phyloP scores from a whole-genome alignment of 2,329 filamentous ascomycete species.

The Aspergillus uvarum region DNA sequence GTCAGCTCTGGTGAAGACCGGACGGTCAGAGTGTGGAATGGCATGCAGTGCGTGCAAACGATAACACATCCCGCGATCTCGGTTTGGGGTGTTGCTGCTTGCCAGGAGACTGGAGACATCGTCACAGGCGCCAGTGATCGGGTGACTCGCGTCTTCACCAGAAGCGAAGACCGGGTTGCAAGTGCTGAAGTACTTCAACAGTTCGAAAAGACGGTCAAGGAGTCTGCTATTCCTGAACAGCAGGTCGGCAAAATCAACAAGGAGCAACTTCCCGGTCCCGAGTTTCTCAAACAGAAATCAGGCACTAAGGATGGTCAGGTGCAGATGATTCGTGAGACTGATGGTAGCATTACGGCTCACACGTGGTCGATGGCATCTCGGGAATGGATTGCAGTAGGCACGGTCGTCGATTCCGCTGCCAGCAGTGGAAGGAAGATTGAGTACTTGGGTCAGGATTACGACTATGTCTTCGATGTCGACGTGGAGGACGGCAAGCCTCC shows the following conservation, averaged over 20 bases:
- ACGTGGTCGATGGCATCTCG: conserved; percentile 74
- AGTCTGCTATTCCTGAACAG: conserved; percentile 83
- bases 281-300: conserved; percentile 76
- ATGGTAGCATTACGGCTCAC: conserved; percentile 82
- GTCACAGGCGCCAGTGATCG: conserved; percentile 91
- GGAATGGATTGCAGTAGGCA: conserved; percentile 87
- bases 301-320: conserved; percentile 97
- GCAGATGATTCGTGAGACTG: conserved; percentile 80
- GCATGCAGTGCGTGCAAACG: conserved; percentile 80
- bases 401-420: conserved; percentile 83
- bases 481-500: conserved; percentile 93
- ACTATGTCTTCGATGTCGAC: conserved; percentile 95
- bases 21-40: conserved; percentile 87
- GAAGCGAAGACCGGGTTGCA: conserved; percentile 68
- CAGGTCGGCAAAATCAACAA: conserved; percentile 83
- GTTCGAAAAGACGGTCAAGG: conserved; percentile 80
- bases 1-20: conserved; percentile 92
- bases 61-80: conserved; percentile 97
- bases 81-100: conserved; percentile 89
- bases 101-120: conserved; percentile 80
- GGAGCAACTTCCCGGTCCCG: conserved; percentile 83
- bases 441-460: conserved; percentile 83
- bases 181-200: conserved; percentile 65
- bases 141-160: conserved; percentile 78
- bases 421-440: conserved; percentile 76